Evolutionary conservation across 331 rosid species (phyloP), one percentile per base, ranked within the genome.

Genomic region (Stylosanthes scabra): DNA sequence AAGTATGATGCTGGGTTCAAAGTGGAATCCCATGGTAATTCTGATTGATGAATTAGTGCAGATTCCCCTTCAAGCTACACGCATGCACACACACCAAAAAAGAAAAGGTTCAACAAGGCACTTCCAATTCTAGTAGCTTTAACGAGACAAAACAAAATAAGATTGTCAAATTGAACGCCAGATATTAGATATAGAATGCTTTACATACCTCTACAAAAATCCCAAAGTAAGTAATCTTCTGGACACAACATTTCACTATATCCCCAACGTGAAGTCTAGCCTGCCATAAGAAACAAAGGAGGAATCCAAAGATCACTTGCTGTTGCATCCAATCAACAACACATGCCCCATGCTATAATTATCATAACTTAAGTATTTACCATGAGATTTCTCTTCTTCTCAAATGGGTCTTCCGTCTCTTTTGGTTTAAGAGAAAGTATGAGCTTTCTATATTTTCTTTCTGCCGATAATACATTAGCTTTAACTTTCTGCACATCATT

Each of bases 21-120:
- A 55, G 92, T 87, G 79, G 87, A 88, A 82, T 95, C 99, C 99
- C 99, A 95, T 0, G 99, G 90, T 76, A 94, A 79, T 88, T 94
- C 93, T 54, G 97, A 78, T 86, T 90, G 99, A 82, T 88, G 97
- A 84, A 95, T 84, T 70, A 95, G 81, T 13, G 99, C 97, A 69
- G 97, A 82, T 56, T 91, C 93, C 75, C 89, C 97, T 68, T 91
- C 97, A 34, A 91, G 83, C 97, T 95, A 75, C 42, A 41, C 7
- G n/a, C 14, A 14, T 14, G 10, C 25, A 15, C 2, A 3, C 56
- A 44, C 55, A 45, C 20, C 16, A 28, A 7, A 8, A 14, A 41
- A 11, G 34, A 14, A 61, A 59, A 50, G 25, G 58, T 59, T 66
- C 42, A 74, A 41, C 45, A 34, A 71, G 72, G 60, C 45, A 60